phyloP scores from a whole-genome alignment of 805 yeast species.

The Starmerella scarabaei region DNA sequence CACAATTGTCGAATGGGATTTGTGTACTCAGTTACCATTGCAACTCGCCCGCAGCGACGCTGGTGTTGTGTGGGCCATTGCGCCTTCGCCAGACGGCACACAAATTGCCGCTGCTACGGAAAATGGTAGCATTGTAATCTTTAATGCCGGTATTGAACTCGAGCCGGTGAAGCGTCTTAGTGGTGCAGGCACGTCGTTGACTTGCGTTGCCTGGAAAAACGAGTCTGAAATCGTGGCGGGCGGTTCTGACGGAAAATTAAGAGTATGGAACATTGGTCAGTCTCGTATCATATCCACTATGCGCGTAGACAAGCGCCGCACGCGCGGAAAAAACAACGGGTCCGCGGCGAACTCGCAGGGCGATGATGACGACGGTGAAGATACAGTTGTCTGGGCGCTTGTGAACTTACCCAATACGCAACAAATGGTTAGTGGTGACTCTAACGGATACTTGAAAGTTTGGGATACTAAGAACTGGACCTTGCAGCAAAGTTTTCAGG shows the following conservation, averaged over 20 bases:
- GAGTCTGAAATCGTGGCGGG: slow-evolving; percentile 69
- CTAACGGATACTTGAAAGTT: slow-evolving; percentile 83
- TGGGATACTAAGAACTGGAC: slow-evolving; percentile 80
- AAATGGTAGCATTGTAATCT: slow-evolving; percentile 75
- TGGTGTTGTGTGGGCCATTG: slow-evolving; percentile 85
- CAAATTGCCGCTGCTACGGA: slow-evolving; percentile 86
- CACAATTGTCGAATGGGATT: slow-evolving; percentile 82
- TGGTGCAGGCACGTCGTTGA: slow-evolving; percentile 50
- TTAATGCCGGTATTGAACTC: slow-evolving; percentile 69
- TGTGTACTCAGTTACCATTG: slow-evolving; percentile 56
- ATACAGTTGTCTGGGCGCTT: slow-evolving; percentile 81
- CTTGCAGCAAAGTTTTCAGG: slow-evolving; percentile 63
- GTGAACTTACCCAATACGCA: slow-evolving; percentile 43
- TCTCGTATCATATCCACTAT: slow-evolving; percentile 71
- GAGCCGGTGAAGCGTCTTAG: slow-evolving; percentile 66
- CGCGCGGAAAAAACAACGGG: slow-evolving; percentile 32
- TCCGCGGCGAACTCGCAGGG: neutral
- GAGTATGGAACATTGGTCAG: slow-evolving; percentile 56
- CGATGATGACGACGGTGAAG: slow-evolving; percentile 27
- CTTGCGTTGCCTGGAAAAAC: slow-evolving; percentile 64
- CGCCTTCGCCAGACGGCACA: slow-evolving; percentile 46
- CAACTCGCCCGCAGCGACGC: slow-evolving; percentile 78
- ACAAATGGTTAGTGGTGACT: slow-evolving; percentile 89
- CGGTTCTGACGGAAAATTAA: slow-evolving; percentile 84
- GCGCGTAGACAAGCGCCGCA: slow-evolving; percentile 81